Conservation (phyloP, 106 monocot genomes). For the Dendrobium catenatum region DNA sequence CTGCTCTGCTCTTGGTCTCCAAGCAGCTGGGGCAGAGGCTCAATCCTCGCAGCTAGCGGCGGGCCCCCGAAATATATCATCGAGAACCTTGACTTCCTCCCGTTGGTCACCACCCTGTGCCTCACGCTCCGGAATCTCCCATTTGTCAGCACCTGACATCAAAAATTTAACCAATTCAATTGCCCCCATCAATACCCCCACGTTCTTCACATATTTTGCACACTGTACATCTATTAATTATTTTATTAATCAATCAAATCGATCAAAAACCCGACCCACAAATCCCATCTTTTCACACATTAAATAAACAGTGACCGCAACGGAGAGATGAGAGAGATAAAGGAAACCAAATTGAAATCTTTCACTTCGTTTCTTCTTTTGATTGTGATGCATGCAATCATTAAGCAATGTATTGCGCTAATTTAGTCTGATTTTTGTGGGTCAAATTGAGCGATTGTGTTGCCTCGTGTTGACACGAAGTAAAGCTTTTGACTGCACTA, state of each 20-base stretch:
- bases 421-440: background rate
- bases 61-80: conserved; percentile 85
- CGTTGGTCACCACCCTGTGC: conserved; percentile 73
- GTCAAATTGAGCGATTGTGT: background rate
- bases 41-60: conserved; percentile 30
- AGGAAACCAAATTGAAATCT: background rate
- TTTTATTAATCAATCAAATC: no score
- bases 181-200: no score
- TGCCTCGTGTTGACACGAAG: no score
- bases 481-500: no score
- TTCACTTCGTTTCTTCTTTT: background rate
- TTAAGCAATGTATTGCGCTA: no score
- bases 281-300: no score
- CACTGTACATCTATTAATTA: no score
- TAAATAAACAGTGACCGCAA: no score
- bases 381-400: background rate
- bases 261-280: no score
- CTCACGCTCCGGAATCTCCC: conserved; percentile 87
- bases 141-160: conserved; percentile 75
- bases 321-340: background rate
- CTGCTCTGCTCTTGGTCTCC: conserved; percentile 38
- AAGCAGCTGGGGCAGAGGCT: conserved; percentile 47
- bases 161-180: background rate
- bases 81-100: conserved; percentile 54
- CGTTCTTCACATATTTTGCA: no score